These are phyloP conservation scores for Chytridiales sp. DNA, from an alignment of 371 early-diverging fungal genomes.

Conservation along the genomic window DNA sequence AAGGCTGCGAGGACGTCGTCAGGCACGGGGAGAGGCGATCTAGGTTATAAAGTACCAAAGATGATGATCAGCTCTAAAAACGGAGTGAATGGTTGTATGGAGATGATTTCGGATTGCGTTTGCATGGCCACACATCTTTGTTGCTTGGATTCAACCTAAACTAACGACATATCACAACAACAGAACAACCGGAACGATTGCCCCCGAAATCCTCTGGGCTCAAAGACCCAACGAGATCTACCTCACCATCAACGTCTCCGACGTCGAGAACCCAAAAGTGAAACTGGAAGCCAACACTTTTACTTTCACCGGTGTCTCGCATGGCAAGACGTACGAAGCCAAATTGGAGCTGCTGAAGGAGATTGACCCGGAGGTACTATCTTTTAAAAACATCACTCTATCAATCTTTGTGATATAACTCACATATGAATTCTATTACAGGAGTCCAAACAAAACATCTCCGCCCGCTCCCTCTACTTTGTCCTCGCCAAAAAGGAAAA, in stretches of 20 bases:
- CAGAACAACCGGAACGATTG: constrained; percentile 28
- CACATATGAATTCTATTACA: constrained; percentile 28
- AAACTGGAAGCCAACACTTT: constrained; percentile 60
- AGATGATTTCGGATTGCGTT: too few species aligned
- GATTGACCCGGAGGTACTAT: constrained; percentile 67
- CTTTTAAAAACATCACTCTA: background rate
- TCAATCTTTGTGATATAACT: constrained; percentile 1
- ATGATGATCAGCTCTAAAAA: too few species aligned
- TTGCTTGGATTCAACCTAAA: too few species aligned
- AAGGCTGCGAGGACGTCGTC: too few species aligned
- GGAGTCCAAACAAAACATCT: constrained; percentile 67
- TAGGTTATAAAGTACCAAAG: too few species aligned
- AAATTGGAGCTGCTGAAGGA: constrained; percentile 72
- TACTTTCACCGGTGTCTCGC: constrained; percentile 59
- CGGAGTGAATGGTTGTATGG: too few species aligned
- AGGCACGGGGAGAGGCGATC: too few species aligned
- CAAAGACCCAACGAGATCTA: constrained; percentile 80
- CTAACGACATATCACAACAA: too few species aligned
- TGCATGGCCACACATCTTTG: too few species aligned
- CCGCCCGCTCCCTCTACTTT: constrained; percentile 62
- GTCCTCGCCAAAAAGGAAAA: constrained; percentile 69
- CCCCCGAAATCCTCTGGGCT: constrained; percentile 89
- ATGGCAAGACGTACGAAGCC: constrained; percentile 70
- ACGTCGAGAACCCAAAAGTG: constrained; percentile 63
- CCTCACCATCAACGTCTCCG: constrained; percentile 81